Conservation (phyloP, 2,329 filamentous ascomycete genomes). For the Escovopsis sp. region DNA sequence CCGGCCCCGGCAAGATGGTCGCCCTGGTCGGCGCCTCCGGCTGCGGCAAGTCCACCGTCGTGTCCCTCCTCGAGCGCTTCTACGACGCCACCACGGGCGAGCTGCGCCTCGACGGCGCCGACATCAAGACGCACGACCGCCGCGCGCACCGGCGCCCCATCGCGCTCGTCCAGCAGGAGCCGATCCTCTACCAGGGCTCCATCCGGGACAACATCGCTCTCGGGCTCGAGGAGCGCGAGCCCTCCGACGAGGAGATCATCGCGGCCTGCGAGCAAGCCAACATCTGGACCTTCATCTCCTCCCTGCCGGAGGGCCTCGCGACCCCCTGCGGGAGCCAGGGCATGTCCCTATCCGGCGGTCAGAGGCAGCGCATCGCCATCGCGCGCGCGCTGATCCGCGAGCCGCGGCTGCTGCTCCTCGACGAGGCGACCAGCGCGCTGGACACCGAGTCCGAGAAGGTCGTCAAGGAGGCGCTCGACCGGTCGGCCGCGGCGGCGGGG, state of each 20-base stretch:
- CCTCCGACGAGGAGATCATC: slow-evolving; percentile 24
- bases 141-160: slow-evolving; percentile 19
- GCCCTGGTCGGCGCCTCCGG: slow-evolving; percentile 43
- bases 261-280: slow-evolving; percentile 38
- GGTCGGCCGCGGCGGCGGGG: slow-evolving; percentile 19
- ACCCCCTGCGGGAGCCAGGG: slow-evolving; percentile 52
- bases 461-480: slow-evolving; percentile 47
- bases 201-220: slow-evolving; percentile 40
- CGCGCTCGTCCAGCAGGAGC: slow-evolving; percentile 26
- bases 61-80: slow-evolving; percentile 34
- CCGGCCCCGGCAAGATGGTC: slow-evolving; percentile 31
- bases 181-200: slow-evolving; percentile 30
- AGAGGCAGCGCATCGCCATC: slow-evolving; percentile 58
- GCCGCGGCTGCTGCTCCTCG: slow-evolving; percentile 51
- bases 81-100: slow-evolving; percentile 20
- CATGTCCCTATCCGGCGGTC: slow-evolving; percentile 55
- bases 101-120: slow-evolving; percentile 14
- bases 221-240: slow-evolving; percentile 21
- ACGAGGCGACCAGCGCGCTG: slow-evolving; percentile 53
- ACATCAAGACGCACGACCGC: slow-evolving; percentile 16
- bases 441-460: slow-evolving; percentile 52
- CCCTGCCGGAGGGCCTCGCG: slow-evolving; percentile 42
- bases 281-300: slow-evolving; percentile 38
- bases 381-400: slow-evolving; percentile 54
- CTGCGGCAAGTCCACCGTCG: slow-evolving; percentile 45